A percentile compares a stretch with the other conserved stretches of the same genome.
These are phyloP conservation scores for Monascus purpureus DNA, from an alignment of 495 filamentous ascomycete species.

Conservation along the genomic window DNA sequence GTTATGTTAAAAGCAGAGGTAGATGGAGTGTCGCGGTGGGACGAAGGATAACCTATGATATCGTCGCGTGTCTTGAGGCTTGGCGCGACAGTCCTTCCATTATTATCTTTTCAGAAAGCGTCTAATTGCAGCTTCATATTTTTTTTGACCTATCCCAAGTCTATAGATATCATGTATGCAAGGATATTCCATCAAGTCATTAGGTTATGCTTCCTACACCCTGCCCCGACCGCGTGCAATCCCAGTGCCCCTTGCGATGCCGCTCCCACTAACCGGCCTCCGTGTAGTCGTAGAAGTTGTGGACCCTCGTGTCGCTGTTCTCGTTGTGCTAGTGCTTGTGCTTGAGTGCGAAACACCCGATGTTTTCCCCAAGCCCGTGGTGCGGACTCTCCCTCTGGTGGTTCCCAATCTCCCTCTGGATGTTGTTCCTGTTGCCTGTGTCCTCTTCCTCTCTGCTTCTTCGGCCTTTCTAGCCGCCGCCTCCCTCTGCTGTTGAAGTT, in stretches of 20 bases:
- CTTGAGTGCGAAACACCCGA: slow-evolving; percentile 20
- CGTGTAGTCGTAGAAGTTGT: slow-evolving; percentile 26
- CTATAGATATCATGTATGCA: too few species aligned
- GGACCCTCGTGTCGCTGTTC: slow-evolving; percentile 15
- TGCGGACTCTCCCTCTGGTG: slow-evolving; percentile 28
- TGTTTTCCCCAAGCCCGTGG: slow-evolving; percentile 33
- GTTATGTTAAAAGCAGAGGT: too few species aligned
- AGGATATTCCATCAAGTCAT: neutral
- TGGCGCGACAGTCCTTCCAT: neutral
- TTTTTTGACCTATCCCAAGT: too few species aligned
- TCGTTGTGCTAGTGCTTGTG: slow-evolving; percentile 12
- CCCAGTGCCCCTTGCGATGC: slow-evolving; percentile 33
- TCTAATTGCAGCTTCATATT: too few species aligned
- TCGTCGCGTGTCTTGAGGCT: neutral
- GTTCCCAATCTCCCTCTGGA: slow-evolving; percentile 31
- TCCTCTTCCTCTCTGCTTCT: slow-evolving; percentile 50
- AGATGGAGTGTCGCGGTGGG: too few species aligned
- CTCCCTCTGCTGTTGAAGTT: slow-evolving; percentile 61
- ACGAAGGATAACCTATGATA: neutral
- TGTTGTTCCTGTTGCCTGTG: slow-evolving; percentile 25
- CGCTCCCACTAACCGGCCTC: slow-evolving; percentile 37
- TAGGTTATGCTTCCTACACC: slow-evolving; percentile 2
- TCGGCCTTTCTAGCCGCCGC: slow-evolving; percentile 55
- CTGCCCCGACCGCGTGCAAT: slow-evolving; percentile 27
- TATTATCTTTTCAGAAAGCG: too few species aligned